Evolutionary conservation across 108 stramenopile species (phyloP), one percentile per base, ranked within the genome.

Genomic region (Pseudonitzschia multistriata): DNA sequence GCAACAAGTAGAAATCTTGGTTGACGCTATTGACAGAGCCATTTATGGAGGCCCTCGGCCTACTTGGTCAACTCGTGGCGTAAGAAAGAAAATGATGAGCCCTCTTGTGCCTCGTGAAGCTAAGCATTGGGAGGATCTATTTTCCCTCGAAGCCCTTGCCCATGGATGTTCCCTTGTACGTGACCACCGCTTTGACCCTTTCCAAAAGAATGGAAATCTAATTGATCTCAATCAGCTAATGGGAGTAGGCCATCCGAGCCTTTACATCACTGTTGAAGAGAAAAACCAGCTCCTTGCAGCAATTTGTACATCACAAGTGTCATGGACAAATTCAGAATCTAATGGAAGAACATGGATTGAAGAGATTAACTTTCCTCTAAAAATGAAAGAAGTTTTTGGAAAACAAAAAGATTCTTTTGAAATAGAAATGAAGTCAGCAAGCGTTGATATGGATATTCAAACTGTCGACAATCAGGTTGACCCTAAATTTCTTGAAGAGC

Each of bases 271-370:
- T 15, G 40, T 48, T 5, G 67, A 71, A 15, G 69, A 81, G 21
- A 79, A 80, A 36, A 64, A 27, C 0, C 85, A 96, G 24, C 67
- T 96, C 4, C 75, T 97, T 39, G 81, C 76, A 35, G 91, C 86
- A 31, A 67, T 96, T 5, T 81, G 83, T 25, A 96, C 90, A 60
- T 49, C 88, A 22, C 85, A 96, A 34, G 91, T 85, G 80, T 84
- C 88, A 7, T 67, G 83, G 47, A 89, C 92, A 0, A 85, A 91
- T 57, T 30, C 13, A 21, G 90, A 97, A 54, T 62, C 62, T 59
- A 17, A 31, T 6, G 53, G 39, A 55, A 55, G 24, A n/a, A 11
- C 37, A 24, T 68, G 39, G 34, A 55, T 62, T 4, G 49, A 57
- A 56, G 63, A 69, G 15, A 67, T 64, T 37, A 39, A 69, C 55